phyloP scores from a whole-genome alignment of 129 eudicot species.

The Erigeron canadensis region DNA sequence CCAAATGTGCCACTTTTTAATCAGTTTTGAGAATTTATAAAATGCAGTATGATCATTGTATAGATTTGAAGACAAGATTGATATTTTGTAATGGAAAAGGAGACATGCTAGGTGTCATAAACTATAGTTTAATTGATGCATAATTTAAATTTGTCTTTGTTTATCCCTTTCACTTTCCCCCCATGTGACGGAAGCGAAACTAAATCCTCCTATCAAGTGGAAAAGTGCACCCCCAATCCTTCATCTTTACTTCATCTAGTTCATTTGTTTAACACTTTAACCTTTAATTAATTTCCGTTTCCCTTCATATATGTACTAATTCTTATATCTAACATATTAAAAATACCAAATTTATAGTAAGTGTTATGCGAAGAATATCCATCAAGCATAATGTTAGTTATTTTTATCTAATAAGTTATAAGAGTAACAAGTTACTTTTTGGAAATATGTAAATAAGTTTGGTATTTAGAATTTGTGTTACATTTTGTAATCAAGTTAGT shows the following conservation, averaged over 20 bases:
- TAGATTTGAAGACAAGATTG: conserved; percentile 20
- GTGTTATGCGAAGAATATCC: too few relatives aligned
- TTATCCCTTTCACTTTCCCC: conserved; percentile 27
- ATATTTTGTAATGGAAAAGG: conserved; percentile 18
- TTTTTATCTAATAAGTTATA: too few relatives aligned
- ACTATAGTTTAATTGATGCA: not conserved
- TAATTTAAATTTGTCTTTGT: conserved; percentile 36
- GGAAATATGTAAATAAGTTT: too few relatives aligned
- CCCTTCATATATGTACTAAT: too few relatives aligned
- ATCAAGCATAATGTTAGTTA: too few relatives aligned
- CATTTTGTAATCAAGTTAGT: not conserved
- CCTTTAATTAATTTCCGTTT: not conserved
- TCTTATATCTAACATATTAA: too few relatives aligned
- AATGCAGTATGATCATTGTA: conserved; percentile 6
- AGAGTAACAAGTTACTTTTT: too few relatives aligned
- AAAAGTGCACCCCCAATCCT: conserved; percentile 37
- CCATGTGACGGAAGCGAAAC: conserved; percentile 43
- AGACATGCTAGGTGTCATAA: conserved; percentile 21
- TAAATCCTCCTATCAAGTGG: conserved; percentile 32
- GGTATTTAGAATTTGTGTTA: too few relatives aligned
- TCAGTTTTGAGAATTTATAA: not conserved
- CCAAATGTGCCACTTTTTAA: not conserved
- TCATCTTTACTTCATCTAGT: conserved; percentile 32
- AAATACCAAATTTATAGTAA: too few relatives aligned
- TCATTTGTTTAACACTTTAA: conserved; percentile 14